These are phyloP conservation scores for Neoboletus magnificus DNA, from an alignment of 768 basidiomycete genomes.

Conservation along the genomic window DNA sequence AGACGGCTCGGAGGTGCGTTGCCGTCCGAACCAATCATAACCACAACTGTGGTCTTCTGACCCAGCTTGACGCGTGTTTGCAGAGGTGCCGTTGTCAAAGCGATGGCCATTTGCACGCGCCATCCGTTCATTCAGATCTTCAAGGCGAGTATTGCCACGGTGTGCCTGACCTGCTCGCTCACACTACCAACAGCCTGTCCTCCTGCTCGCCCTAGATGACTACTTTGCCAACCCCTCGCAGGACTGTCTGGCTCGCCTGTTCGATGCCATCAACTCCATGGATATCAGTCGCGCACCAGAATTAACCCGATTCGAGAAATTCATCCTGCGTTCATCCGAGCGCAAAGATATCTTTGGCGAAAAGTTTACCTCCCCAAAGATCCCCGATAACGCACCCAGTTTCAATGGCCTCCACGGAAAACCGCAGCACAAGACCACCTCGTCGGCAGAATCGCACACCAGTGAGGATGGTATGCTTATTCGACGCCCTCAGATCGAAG, in stretches of 20 bases:
- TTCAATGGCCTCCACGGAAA: conserved; percentile 15
- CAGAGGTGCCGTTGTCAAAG: conserved; percentile 93
- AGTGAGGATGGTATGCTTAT: conserved; percentile 68
- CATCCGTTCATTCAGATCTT: conserved; percentile 96
- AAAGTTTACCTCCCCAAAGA: conserved; percentile 51
- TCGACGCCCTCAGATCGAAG: conserved; percentile 29
- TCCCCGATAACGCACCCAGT: conserved; percentile 10
- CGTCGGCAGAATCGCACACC: conserved; percentile 59
- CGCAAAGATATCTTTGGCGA: conserved; percentile 91
- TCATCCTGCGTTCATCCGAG: conserved; percentile 87
- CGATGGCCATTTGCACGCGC: conserved; percentile 89
- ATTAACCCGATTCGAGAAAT: conserved; percentile 77
- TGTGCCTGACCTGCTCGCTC: not conserved
- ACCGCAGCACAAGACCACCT: conserved; percentile 45
- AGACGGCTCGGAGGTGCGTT: conserved; percentile 68
- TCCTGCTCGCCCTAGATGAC: conserved; percentile 92
- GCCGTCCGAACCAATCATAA: conserved; percentile 1
- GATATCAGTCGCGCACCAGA: conserved; percentile 75
- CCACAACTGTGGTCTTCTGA: conserved; percentile 5
- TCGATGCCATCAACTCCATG: conserved; percentile 92
- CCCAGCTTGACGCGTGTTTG: conserved; percentile 1
- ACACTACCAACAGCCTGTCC: conserved; percentile 64
- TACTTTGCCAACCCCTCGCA: conserved; percentile 89
- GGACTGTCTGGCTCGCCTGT: conserved; percentile 85
- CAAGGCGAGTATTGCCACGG: conserved; percentile 53